Evolutionary conservation across 2,329 filamentous ascomycete species (phyloP), one percentile per base, ranked within the genome.

Genomic region (Ceratocystis lukuohia): DNA sequence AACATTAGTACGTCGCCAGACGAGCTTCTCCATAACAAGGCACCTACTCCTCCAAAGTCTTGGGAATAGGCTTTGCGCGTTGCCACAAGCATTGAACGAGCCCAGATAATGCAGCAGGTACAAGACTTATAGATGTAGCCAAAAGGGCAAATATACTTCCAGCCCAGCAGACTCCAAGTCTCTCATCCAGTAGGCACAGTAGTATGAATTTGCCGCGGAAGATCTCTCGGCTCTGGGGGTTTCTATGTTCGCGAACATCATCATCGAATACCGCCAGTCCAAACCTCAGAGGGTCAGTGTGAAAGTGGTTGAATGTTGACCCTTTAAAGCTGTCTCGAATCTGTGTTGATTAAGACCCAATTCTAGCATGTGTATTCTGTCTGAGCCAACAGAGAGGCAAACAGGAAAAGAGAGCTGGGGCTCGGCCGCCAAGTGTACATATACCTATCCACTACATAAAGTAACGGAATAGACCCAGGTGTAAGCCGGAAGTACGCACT

Each of bases 101-200:
- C 64, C 75, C 78, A 72, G 80, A 83, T 15, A 84, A 72, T 0
- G 80, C 74, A 77, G 79, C 83, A 0, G 82, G 82, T 20, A 84
- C 75, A 0, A 80, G 80, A 66, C 82, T 70, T 66, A 84, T 70
- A 0, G 72, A 73, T 1, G 81, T 28, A 0, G 79, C 75, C 2
- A 85, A 71, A 64, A 82, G 81, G 0, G 74, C 79, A 12, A 80
- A 69, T 10, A 81, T 69, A 62, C 78, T 80, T 5, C 74, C 77
- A 0, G 79, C 79, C 79, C 80, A 81, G 17, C 71, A 70, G 3
- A 79, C 77, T 0, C 78, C 78, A 12, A 82, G 70, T 2, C 70
- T 73, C 5, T 73, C 66, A 56, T 79, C 81, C 77, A 81, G 82
- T 68, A 1, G 69, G 69, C 3, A 70, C 67, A 10, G 67, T 62